Evolutionary conservation across 768 basidiomycete genomes (phyloP), one percentile per base, ranked within the genome.

Genomic region (Kwoniella dendrophila): DNA sequence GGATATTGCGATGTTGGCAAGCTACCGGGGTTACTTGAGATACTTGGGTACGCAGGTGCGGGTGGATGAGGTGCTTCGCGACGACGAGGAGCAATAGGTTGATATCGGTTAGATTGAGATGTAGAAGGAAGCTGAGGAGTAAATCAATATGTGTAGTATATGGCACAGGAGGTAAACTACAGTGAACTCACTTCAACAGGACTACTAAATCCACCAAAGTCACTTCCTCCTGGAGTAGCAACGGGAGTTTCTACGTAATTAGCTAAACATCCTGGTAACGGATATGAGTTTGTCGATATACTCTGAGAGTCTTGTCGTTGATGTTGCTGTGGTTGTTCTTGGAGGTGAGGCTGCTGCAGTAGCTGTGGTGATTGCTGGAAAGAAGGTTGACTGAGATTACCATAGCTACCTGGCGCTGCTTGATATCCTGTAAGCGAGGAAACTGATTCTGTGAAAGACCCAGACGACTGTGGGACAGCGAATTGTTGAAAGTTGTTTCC

Each of bases 171-270:
- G n/a, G n/a, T n/a, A n/a, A n/a, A n/a, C n/a, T n/a, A n/a, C n/a
- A n/a, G n/a, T n/a, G 29, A 29, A 72, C 71, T 53, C 40, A 71
- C 71, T 18, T 70, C 73, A 27, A 48, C 56, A 11, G 70, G 68
- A 65, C 70, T 70, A 24, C 40, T 54, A 30, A 48, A 59, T n/a
- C 41, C 56, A 20, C 67, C 67, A 32, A 69, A 30, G 27, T 73
- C 74, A 51, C 70, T 70, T 2, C 70, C 74, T n/a, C 70, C 74
- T 10, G 72, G 70, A 2, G 72, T 72, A 6, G 70, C 70, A 18
- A 45, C 72, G 0, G 74, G 74, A 22, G 74, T 73, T n/a, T 67
- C 72, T 11, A 33, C 53, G 43, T 63, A 71, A 22, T 34, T 62
- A 56, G 58, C 59, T 14, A 45, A 51, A 27, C 69, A 36, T 16